These are phyloP conservation scores for Cercospora citrullina DNA, from an alignment of 2,329 filamentous ascomycete genomes.

Conservation along the genomic window DNA sequence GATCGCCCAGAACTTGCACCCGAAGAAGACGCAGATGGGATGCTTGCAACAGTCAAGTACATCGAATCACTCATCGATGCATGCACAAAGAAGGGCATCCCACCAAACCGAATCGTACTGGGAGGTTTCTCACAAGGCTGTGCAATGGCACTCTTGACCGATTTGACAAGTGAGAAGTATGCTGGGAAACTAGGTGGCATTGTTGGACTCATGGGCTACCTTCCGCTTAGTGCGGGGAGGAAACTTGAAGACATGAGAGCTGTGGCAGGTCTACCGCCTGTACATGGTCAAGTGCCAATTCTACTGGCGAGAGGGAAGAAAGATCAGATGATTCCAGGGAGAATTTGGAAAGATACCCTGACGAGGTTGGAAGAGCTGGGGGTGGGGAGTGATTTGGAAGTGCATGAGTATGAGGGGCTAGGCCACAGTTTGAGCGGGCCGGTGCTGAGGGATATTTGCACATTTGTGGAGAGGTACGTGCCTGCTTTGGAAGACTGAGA, in stretches of 20 bases:
- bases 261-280: conserved; percentile 39
- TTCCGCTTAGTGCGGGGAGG: conserved; percentile 40
- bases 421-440: conserved; percentile 47
- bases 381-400: conserved; percentile 41
- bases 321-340: conserved; percentile 51
- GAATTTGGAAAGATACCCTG: conserved; percentile 46
- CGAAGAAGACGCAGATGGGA: conserved; percentile 47
- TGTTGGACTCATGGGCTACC: conserved; percentile 50
- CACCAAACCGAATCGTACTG: conserved; percentile 46
- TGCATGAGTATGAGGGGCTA: conserved; percentile 52
- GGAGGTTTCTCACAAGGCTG: conserved; percentile 52
- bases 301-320: conserved; percentile 51
- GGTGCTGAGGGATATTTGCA: conserved; percentile 50
- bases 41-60: conserved; percentile 43
- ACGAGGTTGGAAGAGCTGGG: conserved; percentile 45
- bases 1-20: conserved; percentile 38
- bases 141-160: conserved; percentile 47
- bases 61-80: conserved; percentile 46
- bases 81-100: conserved; percentile 44
- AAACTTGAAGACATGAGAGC: conserved; percentile 43
- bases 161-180: conserved; percentile 42
- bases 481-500: conserved; percentile 40
- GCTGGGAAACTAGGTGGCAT: conserved; percentile 45
- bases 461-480: conserved; percentile 44
- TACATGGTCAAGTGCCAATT: conserved; percentile 42